Conservation (phyloP, 148 eudicot species). For the Cornus florida region DNA sequence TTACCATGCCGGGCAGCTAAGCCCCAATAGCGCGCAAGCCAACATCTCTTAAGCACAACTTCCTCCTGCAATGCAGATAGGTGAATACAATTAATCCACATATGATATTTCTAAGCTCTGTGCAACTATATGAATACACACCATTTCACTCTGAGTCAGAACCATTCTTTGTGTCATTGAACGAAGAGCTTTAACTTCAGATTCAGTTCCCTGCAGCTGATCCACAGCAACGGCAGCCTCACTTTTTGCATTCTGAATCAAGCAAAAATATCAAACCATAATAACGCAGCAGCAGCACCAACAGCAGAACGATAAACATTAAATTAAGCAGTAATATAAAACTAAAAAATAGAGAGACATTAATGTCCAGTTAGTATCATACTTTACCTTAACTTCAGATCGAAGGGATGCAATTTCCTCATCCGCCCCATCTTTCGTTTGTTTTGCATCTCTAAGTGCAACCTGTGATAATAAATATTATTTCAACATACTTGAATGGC, state of each 20-base stretch:
- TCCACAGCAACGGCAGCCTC: slow-evolving; percentile 58
- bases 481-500: not conserved
- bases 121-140: slow-evolving; percentile 19
- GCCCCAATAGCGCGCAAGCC: slow-evolving; percentile 97
- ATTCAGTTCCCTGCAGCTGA: slow-evolving; percentile 61
- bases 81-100: slow-evolving; percentile 12
- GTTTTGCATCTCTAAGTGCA: slow-evolving; percentile 81
- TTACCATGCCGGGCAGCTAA: slow-evolving; percentile 82
- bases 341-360: not conserved
- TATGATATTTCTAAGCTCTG: not conserved
- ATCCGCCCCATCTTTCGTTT: slow-evolving; percentile 54
- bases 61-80: slow-evolving; percentile 63
- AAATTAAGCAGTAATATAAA: slow-evolving; percentile 1
- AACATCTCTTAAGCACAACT: slow-evolving; percentile 91
- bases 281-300: slow-evolving; percentile 14
- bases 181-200: slow-evolving; percentile 70
- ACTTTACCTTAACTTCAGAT: slow-evolving; percentile 61
- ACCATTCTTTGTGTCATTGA: slow-evolving; percentile 90
- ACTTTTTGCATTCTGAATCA: slow-evolving; percentile 57
- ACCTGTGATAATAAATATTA: slow-evolving; percentile 43
- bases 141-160: slow-evolving; percentile 86
- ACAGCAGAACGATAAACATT: not conserved
- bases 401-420: slow-evolving; percentile 56
- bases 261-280: slow-evolving; percentile 15
- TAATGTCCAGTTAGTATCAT: not conserved